These are phyloP conservation scores for Helianthus tuberosus DNA, from an alignment of 129 eudicot species.

Conservation along the genomic window DNA sequence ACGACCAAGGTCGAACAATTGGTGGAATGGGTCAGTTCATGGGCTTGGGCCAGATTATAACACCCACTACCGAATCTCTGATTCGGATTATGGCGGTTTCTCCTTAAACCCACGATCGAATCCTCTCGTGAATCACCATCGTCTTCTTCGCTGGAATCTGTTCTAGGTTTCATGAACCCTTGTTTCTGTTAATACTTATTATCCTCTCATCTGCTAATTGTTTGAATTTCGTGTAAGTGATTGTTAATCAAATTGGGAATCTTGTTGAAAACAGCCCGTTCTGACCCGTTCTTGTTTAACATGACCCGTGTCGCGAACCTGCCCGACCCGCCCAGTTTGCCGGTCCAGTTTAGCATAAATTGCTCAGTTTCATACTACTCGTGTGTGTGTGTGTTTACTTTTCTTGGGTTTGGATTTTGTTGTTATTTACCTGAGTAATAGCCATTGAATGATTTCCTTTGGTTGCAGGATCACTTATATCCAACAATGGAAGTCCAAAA, in stretches of 20 bases:
- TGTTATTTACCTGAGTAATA: conserved; percentile 8
- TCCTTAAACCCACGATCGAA: background rate
- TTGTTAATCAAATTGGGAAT: background rate
- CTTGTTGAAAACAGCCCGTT: too few species aligned
- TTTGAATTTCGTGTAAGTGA: too few species aligned
- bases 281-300: too few species aligned
- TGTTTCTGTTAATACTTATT: background rate
- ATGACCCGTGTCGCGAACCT: too few species aligned
- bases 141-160: background rate
- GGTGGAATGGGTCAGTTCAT: background rate
- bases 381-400: background rate
- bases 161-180: background rate
- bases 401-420: background rate
- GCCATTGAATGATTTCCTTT: background rate
- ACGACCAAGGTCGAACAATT: background rate
- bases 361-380: background rate
- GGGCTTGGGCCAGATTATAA: background rate
- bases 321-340: too few species aligned
- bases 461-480: conserved; percentile 17
- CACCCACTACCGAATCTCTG: background rate
- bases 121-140: background rate
- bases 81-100: background rate
- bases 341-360: too few species aligned
- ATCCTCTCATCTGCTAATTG: too few species aligned
- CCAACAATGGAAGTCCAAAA: conserved; percentile 49